Evolutionary conservation across 495 filamentous ascomycete genomes (phyloP), one percentile per base, ranked within the genome.

Genomic region (Penicillium canariense): DNA sequence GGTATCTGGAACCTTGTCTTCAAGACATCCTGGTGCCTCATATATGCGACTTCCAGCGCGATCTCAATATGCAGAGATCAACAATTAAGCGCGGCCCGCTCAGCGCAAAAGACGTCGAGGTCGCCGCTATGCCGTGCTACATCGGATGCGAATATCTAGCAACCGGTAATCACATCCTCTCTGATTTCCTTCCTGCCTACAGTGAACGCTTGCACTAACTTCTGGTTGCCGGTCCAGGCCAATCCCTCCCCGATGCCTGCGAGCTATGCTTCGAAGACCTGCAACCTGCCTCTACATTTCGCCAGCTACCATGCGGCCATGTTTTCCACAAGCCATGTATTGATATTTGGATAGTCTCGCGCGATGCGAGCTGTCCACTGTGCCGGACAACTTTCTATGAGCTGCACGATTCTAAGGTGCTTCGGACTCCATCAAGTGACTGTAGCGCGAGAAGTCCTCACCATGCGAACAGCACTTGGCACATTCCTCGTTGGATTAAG

Each of bases 221-320:
- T 2, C 25, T 3, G 1, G 2, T 46, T 1, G 2, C 18, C 4
- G 10, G 4, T 1, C 1, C 17, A 46, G 43, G 30, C 17, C 5
- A 28, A 30, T 18, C 26, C 4, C 23, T 46, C 17, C 43, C 43
- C n/a, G 7, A 12, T 30, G 27, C 7, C 6, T 46, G 43, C 23
- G 43, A 46, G 11, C 43, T 46, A 46, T 46, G 43, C 17, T 20
- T 46, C 25, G 43, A 46, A 1, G 26, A 46, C 11, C 28, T 46
- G 43, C 14, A 27, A 9, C 5, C 43, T 18, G 14, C 43, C 26
- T 46, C 43, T 15, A 46, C 30, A 26, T 46, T 46, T 18, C 43
- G 43, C 43, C 25, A 30, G 27, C n/a, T 46, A 31, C 43, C 43
- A 17, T 46, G 43, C 14, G 43, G 43, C 17, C 43, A 46, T 46